Evolutionary conservation across 768 basidiomycete species (phyloP).

Genomic region (Candolleomyces aberdarensis): DNA sequence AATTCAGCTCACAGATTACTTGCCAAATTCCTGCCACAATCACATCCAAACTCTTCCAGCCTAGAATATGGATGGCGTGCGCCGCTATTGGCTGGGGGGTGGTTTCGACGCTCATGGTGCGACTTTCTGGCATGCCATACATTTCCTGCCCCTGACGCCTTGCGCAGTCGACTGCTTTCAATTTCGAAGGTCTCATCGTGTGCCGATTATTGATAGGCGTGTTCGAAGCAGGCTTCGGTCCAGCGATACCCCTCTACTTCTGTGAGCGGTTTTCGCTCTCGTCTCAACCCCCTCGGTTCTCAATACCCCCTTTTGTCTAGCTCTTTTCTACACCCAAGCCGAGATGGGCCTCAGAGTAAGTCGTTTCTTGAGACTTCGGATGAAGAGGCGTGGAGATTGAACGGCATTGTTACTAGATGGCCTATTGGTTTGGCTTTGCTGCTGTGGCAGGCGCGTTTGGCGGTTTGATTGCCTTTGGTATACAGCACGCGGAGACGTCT

Average conservation of each 20-base stretch:
- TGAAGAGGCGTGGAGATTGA: background rate
- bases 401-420: conserved; percentile 38
- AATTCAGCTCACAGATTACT: conserved; percentile 46
- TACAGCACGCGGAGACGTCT: conserved; percentile 55
- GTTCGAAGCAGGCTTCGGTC: conserved; percentile 78
- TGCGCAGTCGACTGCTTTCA: conserved; percentile 54
- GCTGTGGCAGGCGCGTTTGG: conserved; percentile 84
- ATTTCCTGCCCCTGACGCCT: background rate
- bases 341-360: conserved; percentile 69
- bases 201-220: conserved; percentile 64
- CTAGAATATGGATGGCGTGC: conserved; percentile 62
- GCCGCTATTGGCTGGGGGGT: conserved; percentile 73
- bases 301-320: conserved; percentile 28
- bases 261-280: conserved; percentile 40
- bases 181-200: conserved; percentile 55
- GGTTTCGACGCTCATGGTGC: conserved; percentile 70
- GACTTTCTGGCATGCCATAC: conserved; percentile 8
- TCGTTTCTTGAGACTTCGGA: background rate
- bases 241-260: conserved; percentile 75
- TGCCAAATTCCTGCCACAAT: conserved; percentile 67
- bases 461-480: conserved; percentile 78
- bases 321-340: conserved; percentile 71
- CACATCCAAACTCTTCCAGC: conserved; percentile 64
- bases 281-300: background rate
- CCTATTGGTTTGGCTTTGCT: conserved; percentile 83